These are phyloP conservation scores for Lyophyllum atratum DNA, from an alignment of 768 basidiomycete species.

Conservation along the genomic window DNA sequence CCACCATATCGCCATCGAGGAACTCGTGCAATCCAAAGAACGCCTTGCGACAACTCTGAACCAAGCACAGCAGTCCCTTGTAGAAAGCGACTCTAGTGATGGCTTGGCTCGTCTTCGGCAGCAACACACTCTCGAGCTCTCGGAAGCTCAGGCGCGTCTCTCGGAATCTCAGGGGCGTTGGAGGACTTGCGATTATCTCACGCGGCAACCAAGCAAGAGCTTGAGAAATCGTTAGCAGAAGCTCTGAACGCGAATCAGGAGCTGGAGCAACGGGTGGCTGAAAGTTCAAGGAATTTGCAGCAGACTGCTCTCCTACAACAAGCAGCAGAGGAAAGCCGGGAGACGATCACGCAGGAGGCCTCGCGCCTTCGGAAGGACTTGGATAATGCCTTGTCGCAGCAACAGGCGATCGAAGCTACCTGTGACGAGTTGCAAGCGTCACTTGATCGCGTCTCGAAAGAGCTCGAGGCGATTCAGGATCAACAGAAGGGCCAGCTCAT, in stretches of 20 bases:
- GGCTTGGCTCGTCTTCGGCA: conserved; percentile 33
- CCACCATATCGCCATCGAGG: conserved; percentile 27
- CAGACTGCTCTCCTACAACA: conserved; percentile 10
- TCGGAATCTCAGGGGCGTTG: conserved; percentile 33
- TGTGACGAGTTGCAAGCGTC: conserved; percentile 14
- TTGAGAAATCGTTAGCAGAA: conserved; percentile 34
- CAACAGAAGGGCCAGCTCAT: conserved; percentile 32
- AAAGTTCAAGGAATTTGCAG: conserved; percentile 15
- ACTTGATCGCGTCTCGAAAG: conserved; percentile 13
- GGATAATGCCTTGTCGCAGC: conserved; percentile 5
- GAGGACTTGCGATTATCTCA: conserved; percentile 34
- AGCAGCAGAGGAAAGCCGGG: conserved; percentile 1
- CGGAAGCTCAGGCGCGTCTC: conserved; percentile 37
- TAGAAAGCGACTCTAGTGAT: conserved; percentile 23
- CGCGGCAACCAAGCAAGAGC: conserved; percentile 33
- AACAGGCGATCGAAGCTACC: conserved; percentile 14
- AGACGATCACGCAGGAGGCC: conserved; percentile 4
- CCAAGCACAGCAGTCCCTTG: conserved; percentile 24
- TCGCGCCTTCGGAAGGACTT: conserved; percentile 12
- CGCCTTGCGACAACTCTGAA: conserved; percentile 27
- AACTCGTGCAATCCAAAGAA: conserved; percentile 28
- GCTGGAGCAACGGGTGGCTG: conserved; percentile 25
- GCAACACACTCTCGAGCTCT: conserved; percentile 38
- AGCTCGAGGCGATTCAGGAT: conserved; percentile 24
- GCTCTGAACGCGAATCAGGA: conserved; percentile 29